Conservation (phyloP, 2,329 filamentous ascomycete genomes). For the Verticillium klebahnii region DNA sequence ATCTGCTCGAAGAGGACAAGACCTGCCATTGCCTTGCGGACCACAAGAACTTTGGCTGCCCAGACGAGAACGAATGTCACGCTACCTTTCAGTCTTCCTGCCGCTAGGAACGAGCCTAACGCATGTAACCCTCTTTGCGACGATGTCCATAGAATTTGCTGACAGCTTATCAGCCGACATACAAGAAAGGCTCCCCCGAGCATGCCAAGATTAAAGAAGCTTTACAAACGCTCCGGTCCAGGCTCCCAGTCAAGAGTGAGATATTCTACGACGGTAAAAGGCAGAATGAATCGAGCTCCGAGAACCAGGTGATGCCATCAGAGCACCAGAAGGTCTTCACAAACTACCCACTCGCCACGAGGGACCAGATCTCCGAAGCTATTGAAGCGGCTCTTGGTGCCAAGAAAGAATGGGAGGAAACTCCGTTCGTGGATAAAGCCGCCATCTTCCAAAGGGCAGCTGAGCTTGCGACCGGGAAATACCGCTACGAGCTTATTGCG, state of each 20-base stretch:
- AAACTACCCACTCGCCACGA: constrained; percentile 25
- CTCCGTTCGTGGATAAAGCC: constrained; percentile 26
- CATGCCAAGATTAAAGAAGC: constrained; percentile 23
- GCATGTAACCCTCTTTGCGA: constrained; percentile 14
- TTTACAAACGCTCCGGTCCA: constrained; percentile 21
- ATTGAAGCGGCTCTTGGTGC: constrained; percentile 26
- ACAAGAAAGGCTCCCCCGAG: constrained; percentile 23
- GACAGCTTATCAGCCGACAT: constrained; percentile 17
- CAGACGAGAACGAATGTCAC: constrained; percentile 16
- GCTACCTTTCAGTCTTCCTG: constrained; percentile 24
- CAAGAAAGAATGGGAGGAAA: constrained; percentile 25
- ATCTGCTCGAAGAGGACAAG: neutral
- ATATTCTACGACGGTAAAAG: constrained; percentile 24
- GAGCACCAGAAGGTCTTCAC: constrained; percentile 29
- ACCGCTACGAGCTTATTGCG: constrained; percentile 26
- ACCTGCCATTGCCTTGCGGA: neutral
- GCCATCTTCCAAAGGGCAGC: constrained; percentile 29
- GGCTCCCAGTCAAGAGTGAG: constrained; percentile 25
- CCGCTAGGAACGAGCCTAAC: constrained; percentile 6
- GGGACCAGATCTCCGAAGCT: constrained; percentile 10
- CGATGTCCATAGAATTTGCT: constrained; percentile 23
- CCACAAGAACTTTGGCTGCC: neutral
- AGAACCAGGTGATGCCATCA: constrained; percentile 26
- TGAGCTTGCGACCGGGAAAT: constrained; percentile 21
- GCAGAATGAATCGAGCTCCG: constrained; percentile 19